Percentiles rank a stretch among this genome's conserved stretches.
These are phyloP conservation scores for Aspergillus carlsbadensis DNA, from an alignment of 495 filamentous ascomycete genomes.

Conservation along the genomic window DNA sequence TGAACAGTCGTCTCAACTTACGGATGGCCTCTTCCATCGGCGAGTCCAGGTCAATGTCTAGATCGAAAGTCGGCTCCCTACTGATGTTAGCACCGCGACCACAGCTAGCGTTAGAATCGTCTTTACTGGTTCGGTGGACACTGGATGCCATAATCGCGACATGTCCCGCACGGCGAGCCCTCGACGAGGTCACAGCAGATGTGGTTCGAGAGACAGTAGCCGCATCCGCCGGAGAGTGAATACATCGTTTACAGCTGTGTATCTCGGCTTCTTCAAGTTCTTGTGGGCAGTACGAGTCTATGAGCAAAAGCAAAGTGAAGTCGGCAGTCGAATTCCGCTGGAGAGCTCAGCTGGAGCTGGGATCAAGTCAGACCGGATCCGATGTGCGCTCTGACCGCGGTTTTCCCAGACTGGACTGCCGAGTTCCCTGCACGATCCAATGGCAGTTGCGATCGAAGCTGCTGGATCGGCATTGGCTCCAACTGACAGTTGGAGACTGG, in stretches of 20 bases:
- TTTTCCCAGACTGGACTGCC: not conserved
- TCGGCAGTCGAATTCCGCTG: too few species aligned
- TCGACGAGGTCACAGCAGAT: constrained; percentile 3
- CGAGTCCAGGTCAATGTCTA: too few species aligned
- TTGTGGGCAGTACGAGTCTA: too few species aligned
- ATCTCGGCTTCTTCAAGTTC: not conserved
- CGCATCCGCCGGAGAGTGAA: constrained; percentile 2
- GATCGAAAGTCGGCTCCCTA: too few species aligned
- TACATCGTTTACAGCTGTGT: not conserved
- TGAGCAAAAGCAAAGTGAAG: too few species aligned
- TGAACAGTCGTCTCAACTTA: too few species aligned
- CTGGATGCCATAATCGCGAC: constrained; percentile 4
- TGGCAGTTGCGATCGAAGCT: not conserved
- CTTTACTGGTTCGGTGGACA: not conserved
- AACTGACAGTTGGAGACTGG: not conserved
- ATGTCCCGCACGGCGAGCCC: constrained; percentile 6
- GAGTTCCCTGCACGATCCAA: not conserved
- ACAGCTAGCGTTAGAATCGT: too few species aligned
- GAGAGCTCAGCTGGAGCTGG: too few species aligned
- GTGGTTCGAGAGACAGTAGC: constrained; percentile 12
- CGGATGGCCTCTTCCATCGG: too few species aligned
- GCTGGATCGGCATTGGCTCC: not conserved
- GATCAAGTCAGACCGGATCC: too few species aligned
- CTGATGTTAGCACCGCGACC: too few species aligned
- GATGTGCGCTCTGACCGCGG: too few species aligned